Conservation (phyloP, 805 yeast species). For the Kodamaea fukazawae region DNA sequence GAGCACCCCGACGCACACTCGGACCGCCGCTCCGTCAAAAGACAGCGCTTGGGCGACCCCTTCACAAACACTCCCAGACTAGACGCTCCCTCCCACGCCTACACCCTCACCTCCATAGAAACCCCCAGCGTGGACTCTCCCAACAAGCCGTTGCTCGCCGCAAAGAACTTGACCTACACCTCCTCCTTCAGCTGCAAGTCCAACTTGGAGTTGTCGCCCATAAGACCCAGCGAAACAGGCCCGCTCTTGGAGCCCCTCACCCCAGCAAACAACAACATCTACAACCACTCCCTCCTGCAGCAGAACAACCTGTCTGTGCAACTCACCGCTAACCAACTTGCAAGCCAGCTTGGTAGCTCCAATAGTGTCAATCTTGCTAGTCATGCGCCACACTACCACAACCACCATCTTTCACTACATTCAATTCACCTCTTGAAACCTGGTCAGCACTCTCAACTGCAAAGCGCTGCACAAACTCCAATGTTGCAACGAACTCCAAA, state of each 20-base stretch:
- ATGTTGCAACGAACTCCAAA: slow-evolving; percentile 28
- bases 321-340: neutral
- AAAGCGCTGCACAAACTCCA: slow-evolving; percentile 3
- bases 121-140: slow-evolving; percentile 35
- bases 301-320: neutral
- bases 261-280: slow-evolving; percentile 31
- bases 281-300: slow-evolving; percentile 11
- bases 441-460: slow-evolving; percentile 1
- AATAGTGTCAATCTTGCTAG: slow-evolving; percentile 7
- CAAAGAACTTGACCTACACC: slow-evolving; percentile 49
- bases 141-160: slow-evolving; percentile 38
- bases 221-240: slow-evolving; percentile 57
- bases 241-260: slow-evolving; percentile 65
- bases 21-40: neutral
- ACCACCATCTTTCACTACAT: slow-evolving; percentile 10
- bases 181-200: slow-evolving; percentile 67
- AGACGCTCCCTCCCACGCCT: slow-evolving; percentile 1
- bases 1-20: neutral
- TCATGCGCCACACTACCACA: slow-evolving; percentile 6
- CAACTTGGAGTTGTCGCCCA: slow-evolving; percentile 61
- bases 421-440: slow-evolving; percentile 17
- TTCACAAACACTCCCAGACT: slow-evolving; percentile 8
- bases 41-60: slow-evolving; percentile 11
- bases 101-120: slow-evolving; percentile 18
- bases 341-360: neutral